phyloP scores from a whole-genome alignment of 2,329 filamentous ascomycete genomes.

The Chaetothyriales sp. region DNA sequence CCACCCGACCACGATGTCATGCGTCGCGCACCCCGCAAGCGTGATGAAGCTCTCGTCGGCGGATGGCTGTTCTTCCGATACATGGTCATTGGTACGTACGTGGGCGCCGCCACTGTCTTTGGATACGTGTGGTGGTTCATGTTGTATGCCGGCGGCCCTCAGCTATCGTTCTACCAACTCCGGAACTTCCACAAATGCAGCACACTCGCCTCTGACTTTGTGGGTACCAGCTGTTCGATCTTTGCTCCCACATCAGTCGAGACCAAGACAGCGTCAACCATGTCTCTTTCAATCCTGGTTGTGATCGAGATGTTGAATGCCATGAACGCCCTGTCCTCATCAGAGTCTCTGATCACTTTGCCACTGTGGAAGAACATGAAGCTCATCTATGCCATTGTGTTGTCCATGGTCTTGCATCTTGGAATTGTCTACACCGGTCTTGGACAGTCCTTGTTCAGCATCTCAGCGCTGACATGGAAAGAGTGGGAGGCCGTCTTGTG shows the following conservation, averaged over 20 bases:
- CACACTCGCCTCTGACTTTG: slow-evolving; percentile 45
- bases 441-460: slow-evolving; percentile 77
- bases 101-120: slow-evolving; percentile 83
- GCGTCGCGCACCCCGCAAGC: slow-evolving; percentile 77
- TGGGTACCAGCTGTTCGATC: slow-evolving; percentile 82
- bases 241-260: slow-evolving; percentile 60
- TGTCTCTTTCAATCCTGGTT: slow-evolving; percentile 79
- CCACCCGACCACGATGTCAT: slow-evolving; percentile 97
- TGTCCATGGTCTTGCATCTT: slow-evolving; percentile 93
- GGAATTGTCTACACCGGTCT: slow-evolving; percentile 82
- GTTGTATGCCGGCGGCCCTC: slow-evolving; percentile 78
- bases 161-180: slow-evolving; percentile 82
- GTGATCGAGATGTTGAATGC: slow-evolving; percentile 99
- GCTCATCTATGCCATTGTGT: slow-evolving; percentile 80
- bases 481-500: slow-evolving; percentile 87
- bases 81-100: slow-evolving; percentile 88
- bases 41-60: slow-evolving; percentile 80
- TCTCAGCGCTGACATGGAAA: slow-evolving; percentile 65
- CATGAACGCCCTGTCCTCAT: slow-evolving; percentile 92
- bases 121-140: slow-evolving; percentile 99
- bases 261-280: slow-evolving; percentile 76
- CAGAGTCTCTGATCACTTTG: slow-evolving; percentile 81
- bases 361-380: slow-evolving; percentile 99
- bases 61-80: slow-evolving; percentile 98
- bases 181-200: slow-evolving; percentile 89